phyloP scores from a whole-genome alignment of 2,329 filamentous ascomycete species.

The Zasmidium angulare region DNA sequence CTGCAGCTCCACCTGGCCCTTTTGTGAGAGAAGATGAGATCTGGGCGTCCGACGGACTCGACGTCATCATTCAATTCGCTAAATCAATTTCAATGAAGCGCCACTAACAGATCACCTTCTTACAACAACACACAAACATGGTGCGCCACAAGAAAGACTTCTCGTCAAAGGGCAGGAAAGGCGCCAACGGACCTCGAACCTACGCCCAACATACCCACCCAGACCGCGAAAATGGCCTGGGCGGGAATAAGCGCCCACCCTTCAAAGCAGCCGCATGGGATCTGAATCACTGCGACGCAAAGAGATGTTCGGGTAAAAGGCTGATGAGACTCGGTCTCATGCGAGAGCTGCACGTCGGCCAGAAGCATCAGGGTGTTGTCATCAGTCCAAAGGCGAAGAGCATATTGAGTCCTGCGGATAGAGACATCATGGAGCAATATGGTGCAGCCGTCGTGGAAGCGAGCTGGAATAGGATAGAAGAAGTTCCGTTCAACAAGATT shows the following conservation, averaged over 20 bases:
- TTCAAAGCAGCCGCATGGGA: constrained; percentile 99
- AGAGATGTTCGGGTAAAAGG: constrained; percentile 92
- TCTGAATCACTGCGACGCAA: constrained; percentile 94
- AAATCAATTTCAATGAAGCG: no score
- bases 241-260: constrained; percentile 43
- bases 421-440: constrained; percentile 76
- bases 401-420: constrained; percentile 79
- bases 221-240: constrained; percentile 26
- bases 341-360: constrained; percentile 86
- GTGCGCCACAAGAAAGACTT: constrained; percentile 89
- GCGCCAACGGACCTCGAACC: constrained; percentile 35
- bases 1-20: no score
- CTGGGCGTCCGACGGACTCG: neutral
- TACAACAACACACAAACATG: constrained; percentile 8
- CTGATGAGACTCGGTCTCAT: constrained; percentile 90
- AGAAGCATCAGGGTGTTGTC: constrained; percentile 88
- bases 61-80: neutral
- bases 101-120: neutral
- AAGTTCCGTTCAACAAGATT: constrained; percentile 87
- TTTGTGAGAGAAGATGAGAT: neutral
- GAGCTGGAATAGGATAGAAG: constrained; percentile 88
- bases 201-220: constrained; percentile 33
- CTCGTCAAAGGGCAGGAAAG: constrained; percentile 70
- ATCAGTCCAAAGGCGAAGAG: constrained; percentile 93
- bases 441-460: constrained; percentile 96